Evolutionary conservation across 139 green algal species (phyloP), one percentile per base, ranked within the genome.

Genomic region (Penium margaritaceum): DNA sequence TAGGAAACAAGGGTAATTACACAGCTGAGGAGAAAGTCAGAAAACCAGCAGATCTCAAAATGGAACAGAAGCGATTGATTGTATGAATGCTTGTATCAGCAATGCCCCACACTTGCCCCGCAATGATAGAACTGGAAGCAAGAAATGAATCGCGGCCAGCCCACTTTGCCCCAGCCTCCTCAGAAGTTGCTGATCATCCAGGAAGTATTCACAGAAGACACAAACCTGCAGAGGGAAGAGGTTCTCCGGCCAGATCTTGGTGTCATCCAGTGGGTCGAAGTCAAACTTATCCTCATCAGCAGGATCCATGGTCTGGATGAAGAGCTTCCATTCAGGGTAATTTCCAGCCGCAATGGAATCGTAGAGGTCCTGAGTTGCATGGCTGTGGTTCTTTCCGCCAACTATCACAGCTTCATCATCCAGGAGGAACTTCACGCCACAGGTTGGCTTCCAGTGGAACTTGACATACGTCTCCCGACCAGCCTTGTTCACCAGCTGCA

Each of bases 381-480:
- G 92, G 72, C 79, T 90, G 88, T 97, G 92, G 86, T 96, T 96
- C 77, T 71, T 83, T 57, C 92, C 92, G 53, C 92, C 92, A 72
- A 97, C 89, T 19, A 67, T 19, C 33, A 92, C 83, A 0, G 91
- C 90, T 84, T 97, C 90, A 19, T 97, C 90, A 53, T 95, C 91
- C 58, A 94, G 69, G 77, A 97, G 80, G 74, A 76, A 90, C 76
- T 95, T 90, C 9, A 91, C 84, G 39, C 90, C 77, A 63, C 81
- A 88, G 34, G 81, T 91, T 69, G 92, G 90, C 70, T 92, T 89
- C 92, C 92, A 97, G 87, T 97, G 92, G 88, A 97, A 97, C 87
- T 97, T 97, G 69, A 97, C 90, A 17, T 89, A 87, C 35, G 87
- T 95, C 78, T 92, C 87, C 62, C 74, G 85, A 79, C 92, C 92